Evolutionary conservation across 1,139 yeast species (phyloP).

Genomic region (Arxiozyma heterogenica): DNA sequence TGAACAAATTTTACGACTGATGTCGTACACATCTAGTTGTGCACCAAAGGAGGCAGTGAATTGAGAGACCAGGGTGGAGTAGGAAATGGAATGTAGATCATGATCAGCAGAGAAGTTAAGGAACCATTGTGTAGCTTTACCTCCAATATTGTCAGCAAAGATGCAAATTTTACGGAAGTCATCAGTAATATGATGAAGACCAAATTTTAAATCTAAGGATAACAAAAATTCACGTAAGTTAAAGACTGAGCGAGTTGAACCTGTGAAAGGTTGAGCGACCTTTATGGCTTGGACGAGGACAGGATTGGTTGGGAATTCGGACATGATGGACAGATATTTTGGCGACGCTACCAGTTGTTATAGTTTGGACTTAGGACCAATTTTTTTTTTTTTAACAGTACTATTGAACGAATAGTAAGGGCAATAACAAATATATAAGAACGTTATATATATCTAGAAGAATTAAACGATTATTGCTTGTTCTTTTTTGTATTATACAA

Average conservation of each 20-base stretch:
- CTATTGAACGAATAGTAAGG: too few relatives aligned
- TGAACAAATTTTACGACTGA: neutral
- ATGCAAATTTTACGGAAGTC: constrained; percentile 1
- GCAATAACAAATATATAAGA: too few relatives aligned
- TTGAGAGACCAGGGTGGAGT: neutral
- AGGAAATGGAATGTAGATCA: neutral
- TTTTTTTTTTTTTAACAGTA: too few relatives aligned
- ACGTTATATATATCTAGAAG: too few relatives aligned
- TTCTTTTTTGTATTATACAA: too few relatives aligned
- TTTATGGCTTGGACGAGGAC: neutral
- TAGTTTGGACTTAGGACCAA: too few relatives aligned
- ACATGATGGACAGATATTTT: neutral
- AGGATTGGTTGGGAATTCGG: neutral
- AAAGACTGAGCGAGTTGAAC: neutral
- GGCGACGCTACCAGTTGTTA: neutral
- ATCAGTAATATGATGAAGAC: neutral
- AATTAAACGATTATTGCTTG: too few relatives aligned
- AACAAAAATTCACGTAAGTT: neutral
- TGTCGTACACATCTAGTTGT: neutral
- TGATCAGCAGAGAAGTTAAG: neutral
- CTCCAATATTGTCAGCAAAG: neutral
- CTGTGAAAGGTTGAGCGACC: constrained; percentile 2
- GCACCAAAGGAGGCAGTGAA: neutral
- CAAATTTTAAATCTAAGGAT: neutral
- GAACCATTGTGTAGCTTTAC: neutral